Evolutionary conservation across 2,329 filamentous ascomycete genomes (phyloP).

Genomic region (Epichloe hybrida): DNA sequence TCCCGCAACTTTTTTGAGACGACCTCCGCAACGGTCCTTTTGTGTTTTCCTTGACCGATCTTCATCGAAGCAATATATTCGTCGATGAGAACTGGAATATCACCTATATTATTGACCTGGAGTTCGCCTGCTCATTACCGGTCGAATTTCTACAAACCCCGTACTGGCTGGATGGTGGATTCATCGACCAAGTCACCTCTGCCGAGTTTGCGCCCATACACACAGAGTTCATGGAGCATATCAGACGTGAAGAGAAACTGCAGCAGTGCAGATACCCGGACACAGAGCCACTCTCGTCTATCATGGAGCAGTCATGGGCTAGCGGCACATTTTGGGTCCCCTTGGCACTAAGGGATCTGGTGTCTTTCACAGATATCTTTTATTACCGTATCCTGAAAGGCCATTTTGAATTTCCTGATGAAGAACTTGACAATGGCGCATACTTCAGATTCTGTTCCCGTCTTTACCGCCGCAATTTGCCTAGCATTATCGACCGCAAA

Average conservation of each 20-base stretch:
- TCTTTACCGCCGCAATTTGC: neutral
- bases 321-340: neutral
- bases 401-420: neutral
- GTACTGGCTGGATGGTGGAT: constrained; percentile 20
- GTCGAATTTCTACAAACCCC: constrained; percentile 11
- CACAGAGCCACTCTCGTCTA: neutral
- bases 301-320: neutral
- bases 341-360: neutral
- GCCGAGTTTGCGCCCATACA: neutral
- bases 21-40: constrained; percentile 13
- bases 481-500: neutral
- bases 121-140: constrained; percentile 19
- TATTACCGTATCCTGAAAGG: neutral
- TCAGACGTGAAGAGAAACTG: neutral
- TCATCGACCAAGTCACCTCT: neutral
- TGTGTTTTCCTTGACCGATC: constrained; percentile 16
- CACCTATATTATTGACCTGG: constrained; percentile 18
- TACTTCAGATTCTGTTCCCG: neutral
- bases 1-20: constrained; percentile 8
- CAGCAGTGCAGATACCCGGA: neutral
- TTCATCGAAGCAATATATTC: constrained; percentile 21
- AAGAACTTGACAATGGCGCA: neutral
- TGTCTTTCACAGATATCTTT: neutral
- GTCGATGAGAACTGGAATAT: constrained; percentile 21
- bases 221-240: neutral